Evolutionary conservation across 345 rosid species (phyloP).

Genomic region (Viola odorata): DNA sequence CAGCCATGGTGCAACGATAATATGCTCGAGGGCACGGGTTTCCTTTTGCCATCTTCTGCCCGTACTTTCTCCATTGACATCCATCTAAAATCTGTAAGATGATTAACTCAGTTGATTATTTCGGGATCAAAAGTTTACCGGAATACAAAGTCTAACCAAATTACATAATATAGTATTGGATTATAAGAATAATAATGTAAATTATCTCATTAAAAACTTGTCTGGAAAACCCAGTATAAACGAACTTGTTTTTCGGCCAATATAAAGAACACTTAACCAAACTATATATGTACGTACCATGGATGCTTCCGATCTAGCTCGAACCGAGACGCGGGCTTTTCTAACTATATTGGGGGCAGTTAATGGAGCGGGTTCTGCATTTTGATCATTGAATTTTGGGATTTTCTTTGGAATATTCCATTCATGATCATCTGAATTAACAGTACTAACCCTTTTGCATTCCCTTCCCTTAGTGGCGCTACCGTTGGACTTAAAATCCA

Average conservation of each 20-base stretch:
- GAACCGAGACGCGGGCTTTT: slow-evolving; percentile 14
- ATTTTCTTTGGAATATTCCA: slow-evolving; percentile 13
- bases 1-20: slow-evolving; percentile 25
- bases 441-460: slow-evolving; percentile 1
- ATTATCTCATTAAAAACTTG: too few relatives aligned
- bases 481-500: slow-evolving; percentile 6
- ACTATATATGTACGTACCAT: slow-evolving; percentile 7
- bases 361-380: not conserved
- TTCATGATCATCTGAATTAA: slow-evolving; percentile 1
- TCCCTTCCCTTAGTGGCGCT: not conserved
- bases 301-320: slow-evolving; percentile 12
- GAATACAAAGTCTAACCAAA: too few relatives aligned
- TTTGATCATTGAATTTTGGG: slow-evolving; percentile 13
- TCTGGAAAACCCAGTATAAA: too few relatives aligned
- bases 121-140: not conserved
- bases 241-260: too few relatives aligned
- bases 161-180: too few relatives aligned
- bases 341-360: not conserved
- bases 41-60: slow-evolving; percentile 28
- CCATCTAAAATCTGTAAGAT: slow-evolving; percentile 25
- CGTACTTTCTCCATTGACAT: slow-evolving; percentile 36
- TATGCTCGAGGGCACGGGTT: slow-evolving; percentile 29
- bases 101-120: not conserved
- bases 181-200: too few relatives aligned
- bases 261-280: too few relatives aligned